These are phyloP conservation scores for Phallus indusiatus DNA, from an alignment of 768 basidiomycete species.

Conservation along the genomic window DNA sequence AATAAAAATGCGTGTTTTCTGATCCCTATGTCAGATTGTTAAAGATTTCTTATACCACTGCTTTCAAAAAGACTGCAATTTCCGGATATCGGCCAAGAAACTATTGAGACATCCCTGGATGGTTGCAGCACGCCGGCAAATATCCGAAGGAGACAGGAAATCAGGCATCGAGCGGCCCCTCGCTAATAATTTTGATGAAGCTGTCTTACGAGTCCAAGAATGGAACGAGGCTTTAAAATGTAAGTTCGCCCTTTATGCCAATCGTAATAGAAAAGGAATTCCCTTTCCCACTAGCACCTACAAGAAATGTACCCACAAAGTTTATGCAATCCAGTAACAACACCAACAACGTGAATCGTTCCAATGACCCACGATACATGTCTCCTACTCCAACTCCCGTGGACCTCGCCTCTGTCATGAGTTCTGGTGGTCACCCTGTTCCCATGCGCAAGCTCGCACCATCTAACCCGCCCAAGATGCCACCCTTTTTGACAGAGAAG, in stretches of 20 bases:
- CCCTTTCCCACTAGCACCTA: constrained; percentile 43
- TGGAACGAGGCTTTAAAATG: constrained; percentile 98
- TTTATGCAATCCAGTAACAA: not conserved
- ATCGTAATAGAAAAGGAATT: constrained; percentile 5
- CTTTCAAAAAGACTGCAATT: constrained; percentile 95
- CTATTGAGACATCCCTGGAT: constrained; percentile 94
- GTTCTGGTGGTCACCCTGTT: constrained; percentile 17
- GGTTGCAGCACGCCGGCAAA: constrained; percentile 71
- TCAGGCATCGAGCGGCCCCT: constrained; percentile 30
- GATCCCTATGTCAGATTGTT: constrained; percentile 40
- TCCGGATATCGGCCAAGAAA: constrained; percentile 91
- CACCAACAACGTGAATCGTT: constrained; percentile 14
- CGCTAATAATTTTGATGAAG: constrained; percentile 87
- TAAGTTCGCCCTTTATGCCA: constrained; percentile 24
- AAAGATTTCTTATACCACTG: constrained; percentile 96
- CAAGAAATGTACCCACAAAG: constrained; percentile 39
- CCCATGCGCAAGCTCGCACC: constrained; percentile 19
- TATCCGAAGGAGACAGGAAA: constrained; percentile 28
- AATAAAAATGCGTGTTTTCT: not conserved
- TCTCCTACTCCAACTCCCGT: constrained; percentile 32
- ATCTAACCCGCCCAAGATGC: constrained; percentile 1
- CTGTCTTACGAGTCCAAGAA: constrained; percentile 90
- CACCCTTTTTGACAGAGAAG: constrained; percentile 28
- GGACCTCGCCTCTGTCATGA: not conserved
- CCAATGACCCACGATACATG: constrained; percentile 30